phyloP scores from a whole-genome alignment of 345 rosid genomes.

The Stellera chamaejasme region DNA sequence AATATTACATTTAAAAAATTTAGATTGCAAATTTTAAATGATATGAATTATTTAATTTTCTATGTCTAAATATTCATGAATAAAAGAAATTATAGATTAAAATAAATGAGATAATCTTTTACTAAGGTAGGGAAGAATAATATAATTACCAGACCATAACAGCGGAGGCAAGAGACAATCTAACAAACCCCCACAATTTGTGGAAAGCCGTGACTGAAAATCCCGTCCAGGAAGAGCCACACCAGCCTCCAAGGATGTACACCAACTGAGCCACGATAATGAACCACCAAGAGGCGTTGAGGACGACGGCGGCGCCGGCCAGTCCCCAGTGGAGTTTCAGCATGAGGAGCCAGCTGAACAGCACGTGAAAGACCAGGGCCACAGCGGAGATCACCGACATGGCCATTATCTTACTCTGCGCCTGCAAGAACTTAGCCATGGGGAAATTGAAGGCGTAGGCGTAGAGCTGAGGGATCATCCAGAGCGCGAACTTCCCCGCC shows the following conservation, averaged over 20 bases:
- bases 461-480: slow-evolving; percentile 85
- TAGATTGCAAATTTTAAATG: too few species aligned
- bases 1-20: too few species aligned
- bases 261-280: slow-evolving; percentile 37
- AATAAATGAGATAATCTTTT: too few species aligned
- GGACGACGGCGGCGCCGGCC: slow-evolving; percentile 29
- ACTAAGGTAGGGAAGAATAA: too few species aligned
- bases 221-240: slow-evolving; percentile 39
- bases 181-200: slow-evolving; percentile 28
- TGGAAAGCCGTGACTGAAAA: slow-evolving; percentile 36
- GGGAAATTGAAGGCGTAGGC: slow-evolving; percentile 77
- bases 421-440: slow-evolving; percentile 64
- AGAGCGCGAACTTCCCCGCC: slow-evolving; percentile 58
- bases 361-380: slow-evolving; percentile 46
- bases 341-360: slow-evolving; percentile 59
- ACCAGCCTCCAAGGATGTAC: slow-evolving; percentile 61
- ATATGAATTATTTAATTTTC: too few species aligned
- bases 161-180: slow-evolving; percentile 42
- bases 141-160: slow-evolving; percentile 48
- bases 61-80: too few species aligned
- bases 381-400: slow-evolving; percentile 62
- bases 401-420: slow-evolving; percentile 83
- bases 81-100: too few species aligned
- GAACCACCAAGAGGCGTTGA: slow-evolving; percentile 25
- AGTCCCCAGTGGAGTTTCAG: slow-evolving; percentile 28